Conservation (phyloP, 495 filamentous ascomycete species). For the Coniosporium apollinis region DNA sequence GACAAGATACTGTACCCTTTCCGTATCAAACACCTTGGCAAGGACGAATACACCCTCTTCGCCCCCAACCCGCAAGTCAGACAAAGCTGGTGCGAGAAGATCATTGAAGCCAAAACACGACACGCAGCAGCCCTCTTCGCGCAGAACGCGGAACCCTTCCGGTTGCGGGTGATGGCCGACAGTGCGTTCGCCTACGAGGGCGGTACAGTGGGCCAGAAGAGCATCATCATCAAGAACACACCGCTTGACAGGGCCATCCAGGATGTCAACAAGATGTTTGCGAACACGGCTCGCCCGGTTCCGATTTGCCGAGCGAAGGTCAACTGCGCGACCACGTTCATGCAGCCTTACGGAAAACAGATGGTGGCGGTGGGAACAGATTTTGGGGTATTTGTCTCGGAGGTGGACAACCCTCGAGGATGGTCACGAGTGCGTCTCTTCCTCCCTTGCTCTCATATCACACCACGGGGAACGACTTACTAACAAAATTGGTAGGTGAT, state of each 20-base stretch:
- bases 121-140: constrained; percentile 76
- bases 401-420: constrained; percentile 68
- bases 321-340: constrained; percentile 86
- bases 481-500: constrained; percentile 41
- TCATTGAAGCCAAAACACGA: constrained; percentile 82
- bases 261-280: constrained; percentile 67
- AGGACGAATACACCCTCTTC: constrained; percentile 76
- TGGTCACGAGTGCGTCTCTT: constrained; percentile 59
- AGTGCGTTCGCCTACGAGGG: constrained; percentile 74
- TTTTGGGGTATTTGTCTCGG: constrained; percentile 77
- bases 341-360: constrained; percentile 54
- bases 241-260: constrained; percentile 80
- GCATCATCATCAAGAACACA: constrained; percentile 62
- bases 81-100: constrained; percentile 81
- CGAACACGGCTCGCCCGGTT: constrained; percentile 43
- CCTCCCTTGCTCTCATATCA: background rate
- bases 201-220: constrained; percentile 32
- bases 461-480: too few relatives aligned
- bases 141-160: constrained; percentile 94
- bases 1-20: constrained; percentile 87
- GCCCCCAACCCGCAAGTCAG: constrained; percentile 56
- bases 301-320: constrained; percentile 70
- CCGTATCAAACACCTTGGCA: constrained; percentile 90
- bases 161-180: constrained; percentile 80
- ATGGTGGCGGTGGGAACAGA: constrained; percentile 95